Percentiles rank a stretch among this genome's conserved stretches.
Conservation (phyloP, 345 rosid species). For the Boechera divaricarpa region DNA sequence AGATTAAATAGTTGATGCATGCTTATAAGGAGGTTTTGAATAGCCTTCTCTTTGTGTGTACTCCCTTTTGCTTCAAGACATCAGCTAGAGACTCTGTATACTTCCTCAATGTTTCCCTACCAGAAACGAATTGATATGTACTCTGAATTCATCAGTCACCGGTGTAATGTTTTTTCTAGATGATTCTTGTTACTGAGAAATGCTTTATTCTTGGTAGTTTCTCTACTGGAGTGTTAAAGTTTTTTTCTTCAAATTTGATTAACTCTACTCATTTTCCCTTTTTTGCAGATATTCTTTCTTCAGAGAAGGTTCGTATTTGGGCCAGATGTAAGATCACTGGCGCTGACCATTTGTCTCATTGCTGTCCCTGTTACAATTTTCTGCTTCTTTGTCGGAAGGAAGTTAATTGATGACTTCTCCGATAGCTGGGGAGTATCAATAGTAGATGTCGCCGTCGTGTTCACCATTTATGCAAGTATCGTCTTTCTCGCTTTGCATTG, state of each 20-base stretch:
- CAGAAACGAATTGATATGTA: background rate
- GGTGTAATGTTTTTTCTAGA: background rate
- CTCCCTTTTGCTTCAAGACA: background rate
- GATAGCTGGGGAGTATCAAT: constrained; percentile 78
- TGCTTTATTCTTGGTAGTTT: background rate
- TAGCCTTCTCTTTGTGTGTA: background rate
- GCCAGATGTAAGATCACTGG: constrained; percentile 94
- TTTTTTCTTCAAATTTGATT: background rate
- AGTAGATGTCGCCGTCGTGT: constrained; percentile 59
- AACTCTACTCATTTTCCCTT: background rate
- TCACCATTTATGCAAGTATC: constrained; percentile 72
- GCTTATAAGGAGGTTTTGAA: constrained; percentile 2
- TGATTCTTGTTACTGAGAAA: background rate
- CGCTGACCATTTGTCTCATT: constrained; percentile 79
- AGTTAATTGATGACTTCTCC: constrained; percentile 75
- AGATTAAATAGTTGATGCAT: constrained; percentile 22
- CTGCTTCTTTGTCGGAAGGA: constrained; percentile 86
- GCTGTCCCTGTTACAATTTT: constrained; percentile 80
- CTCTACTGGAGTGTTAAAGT: background rate
- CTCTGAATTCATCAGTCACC: background rate
- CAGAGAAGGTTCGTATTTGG: constrained; percentile 94
- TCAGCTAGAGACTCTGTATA: background rate
- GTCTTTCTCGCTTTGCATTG: background rate
- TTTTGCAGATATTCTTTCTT: constrained; percentile 83
- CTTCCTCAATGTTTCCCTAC: background rate